Evolutionary conservation across 2,329 filamentous ascomycete species (phyloP).

Genomic region (Colletotrichum destructivum): DNA sequence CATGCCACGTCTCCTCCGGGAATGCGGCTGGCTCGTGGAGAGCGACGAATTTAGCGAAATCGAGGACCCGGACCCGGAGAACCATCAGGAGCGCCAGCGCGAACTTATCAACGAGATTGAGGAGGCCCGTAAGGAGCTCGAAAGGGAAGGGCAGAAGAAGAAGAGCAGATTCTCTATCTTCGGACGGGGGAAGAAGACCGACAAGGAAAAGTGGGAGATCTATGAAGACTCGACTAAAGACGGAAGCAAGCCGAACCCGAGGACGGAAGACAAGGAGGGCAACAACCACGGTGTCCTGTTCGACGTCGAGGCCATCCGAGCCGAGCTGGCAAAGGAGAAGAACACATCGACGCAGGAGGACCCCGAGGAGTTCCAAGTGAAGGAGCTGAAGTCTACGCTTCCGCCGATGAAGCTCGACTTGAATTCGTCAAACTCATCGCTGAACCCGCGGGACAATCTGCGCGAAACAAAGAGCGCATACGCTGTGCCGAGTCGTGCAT

Average conservation of each 20-base stretch:
- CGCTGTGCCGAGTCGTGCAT: slow-evolving; percentile 47
- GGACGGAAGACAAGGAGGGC: slow-evolving; percentile 64
- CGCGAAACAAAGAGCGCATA: slow-evolving; percentile 66
- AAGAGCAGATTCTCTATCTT: slow-evolving; percentile 80
- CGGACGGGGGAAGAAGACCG: slow-evolving; percentile 82
- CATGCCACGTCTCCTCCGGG: slow-evolving; percentile 89
- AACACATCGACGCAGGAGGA: slow-evolving; percentile 62
- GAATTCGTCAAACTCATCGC: slow-evolving; percentile 50
- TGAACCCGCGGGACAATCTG: slow-evolving; percentile 52
- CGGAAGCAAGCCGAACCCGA: slow-evolving; percentile 56
- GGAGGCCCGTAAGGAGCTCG: slow-evolving; percentile 89
- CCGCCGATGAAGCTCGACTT: slow-evolving; percentile 89
- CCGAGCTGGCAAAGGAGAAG: slow-evolving; percentile 81
- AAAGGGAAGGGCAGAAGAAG: slow-evolving; percentile 78
- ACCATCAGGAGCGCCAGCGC: slow-evolving; percentile 87
- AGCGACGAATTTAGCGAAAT: slow-evolving; percentile 97
- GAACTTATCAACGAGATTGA: slow-evolving; percentile 98
- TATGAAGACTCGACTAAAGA: slow-evolving; percentile 78
- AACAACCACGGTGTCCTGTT: slow-evolving; percentile 82
- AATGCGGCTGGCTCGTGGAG: slow-evolving; percentile 92
- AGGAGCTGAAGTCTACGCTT: slow-evolving; percentile 88
- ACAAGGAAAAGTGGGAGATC: slow-evolving; percentile 94
- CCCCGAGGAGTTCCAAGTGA: slow-evolving; percentile 71
- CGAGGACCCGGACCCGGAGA: slow-evolving; percentile 96
- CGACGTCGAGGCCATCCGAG: slow-evolving; percentile 93